Base-by-base conservation (phyloP, 257 asterid species). In the Thymus quinquecostatus region DNA sequence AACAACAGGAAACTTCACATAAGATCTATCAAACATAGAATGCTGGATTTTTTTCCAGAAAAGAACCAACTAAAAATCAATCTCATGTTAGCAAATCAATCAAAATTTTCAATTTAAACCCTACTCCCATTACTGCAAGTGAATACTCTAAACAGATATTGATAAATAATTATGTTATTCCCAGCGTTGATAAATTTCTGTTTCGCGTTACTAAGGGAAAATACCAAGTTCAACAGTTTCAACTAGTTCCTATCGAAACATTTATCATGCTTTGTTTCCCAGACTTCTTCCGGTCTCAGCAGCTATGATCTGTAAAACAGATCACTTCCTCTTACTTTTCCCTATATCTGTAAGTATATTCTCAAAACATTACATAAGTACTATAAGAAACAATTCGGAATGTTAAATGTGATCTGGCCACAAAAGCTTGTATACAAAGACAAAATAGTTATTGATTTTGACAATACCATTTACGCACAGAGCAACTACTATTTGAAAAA, bases 201-300 rank as follows among this genome's bases (percentile, higher is more conserved):
- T 38, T 67, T 51, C 5, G 14, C 10, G 34, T 34, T 51, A 0
- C 13, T 12, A 40, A 43, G 1, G 45, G 33, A 45, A 29, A 32
- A 5, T 7, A 2, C 29, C 21, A 2, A 14, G 32, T 45, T 57
- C 64, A 55, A 41, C 32, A 41, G 48, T 59, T 44, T n/a, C 48
- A 44, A 68, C 38, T 41, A 6, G 7, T 68, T 48, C 5, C 5
- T 14, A 8, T 9, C 12, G 11, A 64, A 44, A 40, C 4, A 3
- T 48, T 47, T 4, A 36, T 70, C 68, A 45, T 54, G 13, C 63
- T 45, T 13, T 4, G 55, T 28, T 56, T 29, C 40, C 41, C 58
- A 66, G 66, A 68, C 55, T 57, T 55, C 70, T 34, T 47, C 56
- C 21, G n/a, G 61, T 43, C 61, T 67, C 54, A 60, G 62, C 57